Evolutionary conservation across 1,284 basidiomycete species (phyloP).

Genomic region (Ceraceosorus guamensis): DNA sequence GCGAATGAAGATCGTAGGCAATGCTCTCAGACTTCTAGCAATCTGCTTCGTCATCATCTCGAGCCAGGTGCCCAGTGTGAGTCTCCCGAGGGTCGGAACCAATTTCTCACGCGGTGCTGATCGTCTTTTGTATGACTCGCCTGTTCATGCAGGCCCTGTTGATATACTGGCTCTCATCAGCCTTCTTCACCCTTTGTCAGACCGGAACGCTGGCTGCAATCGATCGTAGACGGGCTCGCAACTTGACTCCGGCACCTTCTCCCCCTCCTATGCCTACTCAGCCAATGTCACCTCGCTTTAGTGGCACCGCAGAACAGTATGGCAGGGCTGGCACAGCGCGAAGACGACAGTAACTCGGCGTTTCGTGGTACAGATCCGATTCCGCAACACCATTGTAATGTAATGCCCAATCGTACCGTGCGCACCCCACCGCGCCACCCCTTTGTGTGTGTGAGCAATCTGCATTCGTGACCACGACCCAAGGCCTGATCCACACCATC

Average conservation of each 20-base stretch:
- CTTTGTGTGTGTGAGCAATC: no score
- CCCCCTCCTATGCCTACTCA: background rate
- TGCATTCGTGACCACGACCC: no score
- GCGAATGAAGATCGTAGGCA: conserved; percentile 57
- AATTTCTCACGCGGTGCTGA: background rate
- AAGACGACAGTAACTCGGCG: background rate
- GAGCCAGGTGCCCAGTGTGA: conserved; percentile 69
- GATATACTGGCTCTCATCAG: conserved; percentile 76
- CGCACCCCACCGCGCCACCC: no score
- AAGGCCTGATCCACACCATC: no score
- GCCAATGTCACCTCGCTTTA: background rate
- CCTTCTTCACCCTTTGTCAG: conserved; percentile 69
- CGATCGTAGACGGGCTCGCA: conserved; percentile 1
- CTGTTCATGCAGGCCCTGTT: conserved; percentile 64
- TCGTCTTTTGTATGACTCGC: background rate
- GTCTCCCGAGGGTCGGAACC: conserved; percentile 29
- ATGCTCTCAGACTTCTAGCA: conserved; percentile 58
- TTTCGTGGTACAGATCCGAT: background rate
- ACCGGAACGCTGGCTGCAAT: conserved; percentile 58
- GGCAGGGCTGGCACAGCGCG: background rate
- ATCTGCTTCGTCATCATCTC: conserved; percentile 68
- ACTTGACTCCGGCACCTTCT: background rate
- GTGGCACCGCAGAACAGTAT: background rate
- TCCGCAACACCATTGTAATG: background rate
- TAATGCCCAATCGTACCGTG: background rate